phyloP scores from a whole-genome alignment of 139 green algal genomes.

The Chlamydomonas sp. region DNA sequence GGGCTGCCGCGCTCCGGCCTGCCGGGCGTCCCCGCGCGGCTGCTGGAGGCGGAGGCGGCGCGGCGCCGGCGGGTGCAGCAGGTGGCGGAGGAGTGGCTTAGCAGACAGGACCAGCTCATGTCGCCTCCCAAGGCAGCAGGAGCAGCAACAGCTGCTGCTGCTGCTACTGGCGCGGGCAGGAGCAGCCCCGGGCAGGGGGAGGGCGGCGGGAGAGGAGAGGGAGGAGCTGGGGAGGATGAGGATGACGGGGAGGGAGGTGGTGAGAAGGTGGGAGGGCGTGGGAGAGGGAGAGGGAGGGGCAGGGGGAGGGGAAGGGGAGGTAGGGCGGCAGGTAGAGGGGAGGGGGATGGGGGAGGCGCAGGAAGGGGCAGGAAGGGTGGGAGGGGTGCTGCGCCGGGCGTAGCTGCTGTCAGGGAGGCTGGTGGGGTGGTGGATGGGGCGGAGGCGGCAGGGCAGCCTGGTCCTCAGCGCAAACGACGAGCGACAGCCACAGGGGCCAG shows the following conservation, averaged over 20 bases:
- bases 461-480: neutral
- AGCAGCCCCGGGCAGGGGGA: neutral
- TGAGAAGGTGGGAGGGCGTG: neutral
- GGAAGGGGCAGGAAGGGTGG: no score
- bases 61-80: conserved; percentile 6
- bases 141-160: neutral
- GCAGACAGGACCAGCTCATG: conserved; percentile 1
- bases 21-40: neutral
- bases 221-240: neutral
- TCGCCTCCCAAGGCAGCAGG: no score
- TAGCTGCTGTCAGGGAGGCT: neutral
- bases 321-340: no score
- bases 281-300: no score
- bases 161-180: neutral
- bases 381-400: no score
- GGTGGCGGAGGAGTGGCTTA: conserved; percentile 24
- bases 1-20: neutral
- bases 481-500: no score
- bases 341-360: no score
- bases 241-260: neutral
- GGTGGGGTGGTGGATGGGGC: neutral
- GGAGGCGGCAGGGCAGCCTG: neutral
- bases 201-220: neutral
- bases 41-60: conserved; percentile 9
- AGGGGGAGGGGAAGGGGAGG: no score